phyloP scores from a whole-genome alignment of 176 grass and related monocot species.

The Panicum miliaceum region DNA sequence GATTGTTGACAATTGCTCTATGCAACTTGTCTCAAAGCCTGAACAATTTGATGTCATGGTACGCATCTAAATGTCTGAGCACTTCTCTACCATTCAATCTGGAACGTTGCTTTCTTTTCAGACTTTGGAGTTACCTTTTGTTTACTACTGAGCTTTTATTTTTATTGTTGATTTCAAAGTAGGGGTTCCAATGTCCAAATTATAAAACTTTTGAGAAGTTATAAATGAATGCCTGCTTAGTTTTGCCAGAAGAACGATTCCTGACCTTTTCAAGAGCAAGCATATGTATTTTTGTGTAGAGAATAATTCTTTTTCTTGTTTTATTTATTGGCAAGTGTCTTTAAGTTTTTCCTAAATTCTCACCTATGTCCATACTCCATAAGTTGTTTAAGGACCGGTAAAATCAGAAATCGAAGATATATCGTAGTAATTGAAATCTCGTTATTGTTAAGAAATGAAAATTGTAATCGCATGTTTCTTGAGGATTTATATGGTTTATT shows the following conservation, averaged over 20 bases:
- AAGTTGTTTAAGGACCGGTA: background rate
- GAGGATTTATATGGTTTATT: background rate
- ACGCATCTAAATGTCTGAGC: constrained; percentile 35
- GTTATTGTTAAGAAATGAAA: background rate
- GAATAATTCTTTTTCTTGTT: background rate
- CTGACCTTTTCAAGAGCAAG: background rate
- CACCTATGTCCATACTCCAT: background rate
- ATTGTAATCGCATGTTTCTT: background rate
- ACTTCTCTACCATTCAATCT: constrained; percentile 7
- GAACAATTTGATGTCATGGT: constrained; percentile 97
- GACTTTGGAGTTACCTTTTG: background rate
- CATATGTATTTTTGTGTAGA: background rate
- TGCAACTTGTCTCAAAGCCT: constrained; percentile 97
- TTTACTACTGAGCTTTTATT: background rate
- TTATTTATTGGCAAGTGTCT: background rate
- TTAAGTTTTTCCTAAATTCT: background rate
- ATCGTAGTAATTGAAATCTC: background rate
- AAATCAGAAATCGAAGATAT: background rate
- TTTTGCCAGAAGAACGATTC: background rate
- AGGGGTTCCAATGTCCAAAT: background rate
- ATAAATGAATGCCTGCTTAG: background rate
- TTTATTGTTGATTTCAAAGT: constrained; percentile 1
- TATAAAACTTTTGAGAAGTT: constrained; percentile 8
- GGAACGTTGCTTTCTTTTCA: background rate
- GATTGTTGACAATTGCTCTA: constrained; percentile 95